phyloP scores from a whole-genome alignment of 2,329 filamentous ascomycete species.

The Apiospora kogelbergensis region DNA sequence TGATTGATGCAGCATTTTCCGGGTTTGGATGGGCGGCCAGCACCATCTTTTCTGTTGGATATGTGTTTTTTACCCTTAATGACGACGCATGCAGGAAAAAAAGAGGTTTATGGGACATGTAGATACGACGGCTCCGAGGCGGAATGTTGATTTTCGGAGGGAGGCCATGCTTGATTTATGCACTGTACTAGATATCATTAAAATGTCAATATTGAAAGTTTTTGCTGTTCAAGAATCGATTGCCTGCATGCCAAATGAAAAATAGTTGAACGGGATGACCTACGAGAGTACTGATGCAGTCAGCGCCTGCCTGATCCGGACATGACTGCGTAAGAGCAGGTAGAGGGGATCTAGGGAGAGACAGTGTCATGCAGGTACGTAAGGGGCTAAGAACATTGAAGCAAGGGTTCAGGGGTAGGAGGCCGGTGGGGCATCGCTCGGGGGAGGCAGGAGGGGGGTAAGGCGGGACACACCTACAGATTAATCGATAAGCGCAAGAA shows the following conservation, averaged over 20 bases:
- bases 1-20: conserved; percentile 6
- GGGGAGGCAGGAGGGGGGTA: no score
- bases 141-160: not conserved
- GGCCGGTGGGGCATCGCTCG: not conserved
- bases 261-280: not conserved
- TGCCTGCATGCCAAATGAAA: not conserved
- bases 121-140: not conserved
- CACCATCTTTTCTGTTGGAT: conserved; percentile 2
- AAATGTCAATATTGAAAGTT: conserved; percentile 20
- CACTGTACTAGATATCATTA: conserved; percentile 17
- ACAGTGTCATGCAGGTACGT: not conserved
- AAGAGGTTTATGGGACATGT: conserved; percentile 14
- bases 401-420: not conserved
- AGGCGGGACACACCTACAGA: not conserved
- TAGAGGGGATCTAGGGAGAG: not conserved
- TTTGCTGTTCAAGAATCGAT: not conserved
- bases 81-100: conserved; percentile 7
- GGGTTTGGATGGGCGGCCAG: not conserved
- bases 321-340: not conserved
- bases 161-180: conserved; percentile 12
- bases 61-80: not conserved
- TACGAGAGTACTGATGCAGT: not conserved
- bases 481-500: conserved; percentile 3
- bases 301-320: not conserved
- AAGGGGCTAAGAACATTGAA: not conserved